Conservation (phyloP, 176 grass and related monocot species). For the Oryza rufipogon region DNA sequence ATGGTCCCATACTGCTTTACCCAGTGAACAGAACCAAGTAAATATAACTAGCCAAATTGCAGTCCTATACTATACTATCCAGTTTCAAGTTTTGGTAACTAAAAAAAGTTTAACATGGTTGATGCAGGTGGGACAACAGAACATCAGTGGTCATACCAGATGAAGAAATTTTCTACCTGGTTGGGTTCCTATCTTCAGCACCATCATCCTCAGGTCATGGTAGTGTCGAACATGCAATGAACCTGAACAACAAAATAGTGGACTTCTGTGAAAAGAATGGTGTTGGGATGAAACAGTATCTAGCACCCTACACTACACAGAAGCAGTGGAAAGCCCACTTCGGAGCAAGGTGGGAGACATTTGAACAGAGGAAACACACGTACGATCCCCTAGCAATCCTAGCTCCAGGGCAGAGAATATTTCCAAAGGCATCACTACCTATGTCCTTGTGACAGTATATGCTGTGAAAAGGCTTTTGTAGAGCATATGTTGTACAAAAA, state of each 20-base stretch:
- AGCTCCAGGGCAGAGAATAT: constrained; percentile 90
- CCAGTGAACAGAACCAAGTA: constrained; percentile 91
- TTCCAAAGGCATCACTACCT: constrained; percentile 58
- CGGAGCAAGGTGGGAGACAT: constrained; percentile 89
- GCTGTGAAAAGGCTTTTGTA: constrained; percentile 43
- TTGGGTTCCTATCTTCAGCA: constrained; percentile 83
- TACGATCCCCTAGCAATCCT: constrained; percentile 94
- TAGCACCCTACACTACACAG: constrained; percentile 76
- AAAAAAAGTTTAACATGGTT: constrained; percentile 26
- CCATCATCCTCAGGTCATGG: constrained; percentile 52
- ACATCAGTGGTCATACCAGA: constrained; percentile 86
- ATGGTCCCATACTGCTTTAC: constrained; percentile 93
- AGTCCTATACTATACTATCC: neutral
- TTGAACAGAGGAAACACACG: constrained; percentile 69
- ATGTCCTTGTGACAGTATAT: constrained; percentile 53
- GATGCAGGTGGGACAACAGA: constrained; percentile 86
- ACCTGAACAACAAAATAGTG: constrained; percentile 72
- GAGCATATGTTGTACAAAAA: constrained; percentile 55
- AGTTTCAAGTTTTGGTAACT: constrained; percentile 2
- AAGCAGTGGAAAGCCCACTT: constrained; percentile 95
- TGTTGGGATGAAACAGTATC: constrained; percentile 87
- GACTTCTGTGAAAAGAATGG: constrained; percentile 61
- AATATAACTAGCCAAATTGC: constrained; percentile 15
- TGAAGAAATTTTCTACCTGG: constrained; percentile 92
- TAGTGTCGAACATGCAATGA: constrained; percentile 60